These are phyloP conservation scores for Cytospora leucostoma DNA, from an alignment of 2,329 filamentous ascomycete genomes.

Conservation along the genomic window DNA sequence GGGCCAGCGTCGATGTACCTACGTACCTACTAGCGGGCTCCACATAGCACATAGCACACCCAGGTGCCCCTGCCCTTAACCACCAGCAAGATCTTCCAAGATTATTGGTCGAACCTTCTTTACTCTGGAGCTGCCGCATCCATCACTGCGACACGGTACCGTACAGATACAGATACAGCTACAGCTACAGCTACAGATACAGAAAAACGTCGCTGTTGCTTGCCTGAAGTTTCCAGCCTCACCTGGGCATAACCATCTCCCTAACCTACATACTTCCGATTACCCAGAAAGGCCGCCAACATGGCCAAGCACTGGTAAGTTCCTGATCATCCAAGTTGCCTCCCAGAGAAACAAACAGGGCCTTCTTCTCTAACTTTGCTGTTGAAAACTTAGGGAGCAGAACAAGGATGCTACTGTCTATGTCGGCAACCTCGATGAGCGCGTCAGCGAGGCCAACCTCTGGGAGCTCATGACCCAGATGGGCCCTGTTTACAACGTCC, in stretches of 20 bases:
- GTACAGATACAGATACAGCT: no score
- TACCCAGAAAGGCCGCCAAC: slow-evolving; percentile 11
- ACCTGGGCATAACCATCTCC: neutral
- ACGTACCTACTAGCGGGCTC: no score
- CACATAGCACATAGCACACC: no score
- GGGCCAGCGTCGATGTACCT: no score
- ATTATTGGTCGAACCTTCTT: no score
- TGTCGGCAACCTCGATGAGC: slow-evolving; percentile 97
- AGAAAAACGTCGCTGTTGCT: neutral
- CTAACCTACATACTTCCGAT: neutral
- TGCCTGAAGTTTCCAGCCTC: neutral
- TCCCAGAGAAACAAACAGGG: neutral
- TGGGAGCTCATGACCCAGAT: slow-evolving; percentile 99
- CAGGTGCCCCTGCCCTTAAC: no score
- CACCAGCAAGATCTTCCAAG: no score
- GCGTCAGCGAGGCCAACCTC: slow-evolving; percentile 83
- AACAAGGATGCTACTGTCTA: slow-evolving; percentile 98
- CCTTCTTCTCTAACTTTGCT: slow-evolving; percentile 2
- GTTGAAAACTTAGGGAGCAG: slow-evolving; percentile 69
- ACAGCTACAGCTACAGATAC: neutral
- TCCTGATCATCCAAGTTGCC: neutral
- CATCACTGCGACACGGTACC: no score
- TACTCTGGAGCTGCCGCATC: no score
- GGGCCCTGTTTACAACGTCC: slow-evolving; percentile 95
- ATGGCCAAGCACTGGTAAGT: slow-evolving; percentile 39